Percentiles rank a stretch among this genome's conserved stretches.
These are phyloP conservation scores for Leishmania amazonensis DNA, from an alignment of 208 protist genomes.

Conservation along the genomic window DNA sequence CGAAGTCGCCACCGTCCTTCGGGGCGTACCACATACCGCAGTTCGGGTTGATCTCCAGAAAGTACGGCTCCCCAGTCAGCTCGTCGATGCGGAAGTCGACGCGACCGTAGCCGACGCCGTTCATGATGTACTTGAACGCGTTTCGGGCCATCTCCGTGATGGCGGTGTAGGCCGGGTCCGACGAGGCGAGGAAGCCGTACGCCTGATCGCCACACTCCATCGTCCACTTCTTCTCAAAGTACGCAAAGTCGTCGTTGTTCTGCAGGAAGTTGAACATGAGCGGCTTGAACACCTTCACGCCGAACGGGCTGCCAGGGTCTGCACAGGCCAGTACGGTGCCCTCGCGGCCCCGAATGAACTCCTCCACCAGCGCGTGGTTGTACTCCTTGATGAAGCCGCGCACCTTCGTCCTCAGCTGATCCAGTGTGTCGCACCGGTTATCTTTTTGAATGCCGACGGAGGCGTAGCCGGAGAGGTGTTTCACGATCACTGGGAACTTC, in stretches of 20 bases:
- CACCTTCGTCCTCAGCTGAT: conserved; percentile 76
- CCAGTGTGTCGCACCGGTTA: conserved; percentile 77
- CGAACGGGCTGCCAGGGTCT: conserved; percentile 65
- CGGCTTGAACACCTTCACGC: conserved; percentile 85
- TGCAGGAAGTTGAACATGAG: conserved; percentile 87
- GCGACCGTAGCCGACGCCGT: conserved; percentile 85
- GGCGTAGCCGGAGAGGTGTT: conserved; percentile 86
- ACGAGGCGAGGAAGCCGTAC: conserved; percentile 63
- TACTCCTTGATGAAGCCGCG: conserved; percentile 72
- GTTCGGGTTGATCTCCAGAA: conserved; percentile 92
- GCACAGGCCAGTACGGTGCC: conserved; percentile 84
- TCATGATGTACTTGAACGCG: conserved; percentile 84
- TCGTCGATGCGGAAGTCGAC: conserved; percentile 89
- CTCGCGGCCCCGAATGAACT: conserved; percentile 87
- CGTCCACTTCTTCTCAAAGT: conserved; percentile 91
- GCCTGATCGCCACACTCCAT: conserved; percentile 70
- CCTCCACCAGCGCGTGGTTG: conserved; percentile 87
- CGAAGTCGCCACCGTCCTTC: conserved; percentile 86
- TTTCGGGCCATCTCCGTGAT: conserved; percentile 84
- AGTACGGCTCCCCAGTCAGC: conserved; percentile 66
- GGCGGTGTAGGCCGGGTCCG: conserved; percentile 71
- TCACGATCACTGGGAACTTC: conserved; percentile 90
- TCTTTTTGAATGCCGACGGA: conserved; percentile 89
- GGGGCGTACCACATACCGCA: conserved; percentile 90
- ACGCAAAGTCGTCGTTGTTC: conserved; percentile 80